phyloP scores from a whole-genome alignment of 257 asterid species.

The Solanum paucissectum region DNA sequence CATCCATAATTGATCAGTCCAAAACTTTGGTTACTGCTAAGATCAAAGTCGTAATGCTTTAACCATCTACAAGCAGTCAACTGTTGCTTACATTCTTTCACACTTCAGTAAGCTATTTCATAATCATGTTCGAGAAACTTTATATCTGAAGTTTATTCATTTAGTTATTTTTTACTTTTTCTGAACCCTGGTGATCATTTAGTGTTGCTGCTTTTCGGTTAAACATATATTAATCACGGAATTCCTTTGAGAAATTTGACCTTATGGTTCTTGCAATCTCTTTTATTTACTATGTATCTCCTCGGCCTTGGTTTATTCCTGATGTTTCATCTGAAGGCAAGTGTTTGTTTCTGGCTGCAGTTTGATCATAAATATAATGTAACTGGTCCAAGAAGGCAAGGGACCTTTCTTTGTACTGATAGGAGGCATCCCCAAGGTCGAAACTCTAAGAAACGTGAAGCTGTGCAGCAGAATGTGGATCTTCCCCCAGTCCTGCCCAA shows the following conservation, averaged over 20 bases:
- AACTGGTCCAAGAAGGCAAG: conserved; percentile 22
- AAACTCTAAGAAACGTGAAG: conserved; percentile 29
- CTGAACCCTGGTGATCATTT: background rate
- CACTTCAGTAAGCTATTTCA: background rate
- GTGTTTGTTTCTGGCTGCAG: conserved; percentile 34
- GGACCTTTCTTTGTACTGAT: conserved; percentile 21
- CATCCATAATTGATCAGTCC: background rate
- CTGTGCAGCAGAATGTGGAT: conserved; percentile 57
- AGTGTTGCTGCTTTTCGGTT: background rate
- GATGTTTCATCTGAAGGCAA: conserved; percentile 1
- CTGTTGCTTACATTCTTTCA: background rate
- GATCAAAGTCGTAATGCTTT: background rate
- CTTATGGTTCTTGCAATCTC: background rate
- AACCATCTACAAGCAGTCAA: background rate
- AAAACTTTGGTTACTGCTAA: background rate
- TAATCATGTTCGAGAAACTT: background rate
- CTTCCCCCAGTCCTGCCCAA: conserved; percentile 63
- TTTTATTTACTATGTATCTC: background rate
- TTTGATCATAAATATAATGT: conserved; percentile 12
- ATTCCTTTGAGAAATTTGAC: background rate
- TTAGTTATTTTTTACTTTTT: background rate
- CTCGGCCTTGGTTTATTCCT: background rate
- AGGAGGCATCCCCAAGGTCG: conserved; percentile 22
- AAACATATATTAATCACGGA: background rate
- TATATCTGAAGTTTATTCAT: background rate